Percentiles rank a stretch among this genome's conserved stretches.
Conservation (phyloP, 108 stramenopile genomes). For the Conticribra guillardii region DNA sequence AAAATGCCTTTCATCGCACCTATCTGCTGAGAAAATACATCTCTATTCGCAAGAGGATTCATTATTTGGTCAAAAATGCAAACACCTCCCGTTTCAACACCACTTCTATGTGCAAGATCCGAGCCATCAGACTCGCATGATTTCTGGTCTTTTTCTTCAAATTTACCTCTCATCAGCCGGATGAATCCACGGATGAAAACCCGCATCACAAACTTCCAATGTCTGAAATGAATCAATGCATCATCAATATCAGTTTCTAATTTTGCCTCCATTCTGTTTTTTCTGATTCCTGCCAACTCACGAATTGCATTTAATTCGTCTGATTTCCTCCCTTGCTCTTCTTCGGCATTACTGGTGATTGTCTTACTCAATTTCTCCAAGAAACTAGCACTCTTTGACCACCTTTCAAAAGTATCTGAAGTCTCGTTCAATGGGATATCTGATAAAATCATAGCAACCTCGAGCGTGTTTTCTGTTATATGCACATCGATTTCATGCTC, state of each 20-base stretch:
- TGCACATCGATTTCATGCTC: background rate
- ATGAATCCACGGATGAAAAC: no score
- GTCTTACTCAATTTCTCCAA: constrained; percentile 5
- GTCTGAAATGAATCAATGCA: constrained; percentile 10
- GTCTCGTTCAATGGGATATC: constrained; percentile 9
- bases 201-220: constrained; percentile 1
- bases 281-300: background rate
- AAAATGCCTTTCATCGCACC: background rate
- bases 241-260: background rate
- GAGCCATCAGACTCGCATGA: no score
- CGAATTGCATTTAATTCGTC: constrained; percentile 16
- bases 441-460: background rate
- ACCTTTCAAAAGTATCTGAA: background rate
- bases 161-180: no score
- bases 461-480: background rate
- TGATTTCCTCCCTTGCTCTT: constrained; percentile 21
- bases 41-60: constrained; percentile 2
- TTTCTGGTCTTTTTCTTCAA: background rate
- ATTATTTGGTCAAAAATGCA: background rate
- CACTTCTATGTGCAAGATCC: no score
- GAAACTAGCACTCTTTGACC: constrained; percentile 9
- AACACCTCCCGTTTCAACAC: no score
- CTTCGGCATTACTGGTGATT: constrained; percentile 9
- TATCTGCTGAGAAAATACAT: background rate
- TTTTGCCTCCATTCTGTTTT: background rate